Percentiles rank a stretch among this genome's conserved stretches.
Conservation (phyloP, 1,139 yeast genomes). For the Yamadazyma blattariae region DNA sequence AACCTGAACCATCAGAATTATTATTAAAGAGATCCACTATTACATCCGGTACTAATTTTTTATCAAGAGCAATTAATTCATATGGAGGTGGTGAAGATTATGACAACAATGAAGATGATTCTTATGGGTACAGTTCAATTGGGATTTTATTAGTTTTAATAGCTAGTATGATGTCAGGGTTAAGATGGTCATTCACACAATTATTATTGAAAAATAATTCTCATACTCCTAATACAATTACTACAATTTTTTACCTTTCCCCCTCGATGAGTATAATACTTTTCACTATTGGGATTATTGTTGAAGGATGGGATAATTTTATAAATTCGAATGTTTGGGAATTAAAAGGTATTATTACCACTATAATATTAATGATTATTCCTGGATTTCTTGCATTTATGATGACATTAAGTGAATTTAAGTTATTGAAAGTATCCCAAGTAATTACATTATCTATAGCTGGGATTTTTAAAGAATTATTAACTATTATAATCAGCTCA, state of each 20-base stretch:
- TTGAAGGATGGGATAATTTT: conserved; percentile 66
- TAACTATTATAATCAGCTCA: conserved; percentile 73
- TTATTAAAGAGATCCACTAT: too few species aligned
- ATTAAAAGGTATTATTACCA: conserved; percentile 49
- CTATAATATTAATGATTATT: conserved; percentile 58
- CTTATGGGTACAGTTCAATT: conserved; percentile 22
- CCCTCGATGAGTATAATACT: conserved; percentile 77
- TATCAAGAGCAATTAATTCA: too few species aligned
- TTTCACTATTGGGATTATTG: conserved; percentile 53
- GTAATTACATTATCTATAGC: conserved; percentile 86
- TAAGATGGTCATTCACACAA: conserved; percentile 95
- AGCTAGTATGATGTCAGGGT: conserved; percentile 82
- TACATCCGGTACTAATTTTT: too few species aligned
- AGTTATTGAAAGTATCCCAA: conserved; percentile 75
- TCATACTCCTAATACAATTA: conserved; percentile 68
- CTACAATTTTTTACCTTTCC: conserved; percentile 78
- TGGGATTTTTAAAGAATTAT: conserved; percentile 87
- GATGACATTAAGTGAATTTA: conserved; percentile 89
- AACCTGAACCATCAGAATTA: conserved; percentile 22
- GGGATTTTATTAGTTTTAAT: conserved; percentile 74
- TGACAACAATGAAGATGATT: conserved; percentile 4
- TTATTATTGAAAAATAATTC: conserved; percentile 62
- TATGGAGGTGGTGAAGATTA: too few species aligned
- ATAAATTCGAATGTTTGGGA: conserved; percentile 60
- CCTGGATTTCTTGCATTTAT: conserved; percentile 89